Percentiles rank a stretch among this genome's conserved stretches.
These are phyloP conservation scores for Aspergillus niger DNA, from an alignment of 2,329 filamentous ascomycete genomes.

Conservation along the genomic window DNA sequence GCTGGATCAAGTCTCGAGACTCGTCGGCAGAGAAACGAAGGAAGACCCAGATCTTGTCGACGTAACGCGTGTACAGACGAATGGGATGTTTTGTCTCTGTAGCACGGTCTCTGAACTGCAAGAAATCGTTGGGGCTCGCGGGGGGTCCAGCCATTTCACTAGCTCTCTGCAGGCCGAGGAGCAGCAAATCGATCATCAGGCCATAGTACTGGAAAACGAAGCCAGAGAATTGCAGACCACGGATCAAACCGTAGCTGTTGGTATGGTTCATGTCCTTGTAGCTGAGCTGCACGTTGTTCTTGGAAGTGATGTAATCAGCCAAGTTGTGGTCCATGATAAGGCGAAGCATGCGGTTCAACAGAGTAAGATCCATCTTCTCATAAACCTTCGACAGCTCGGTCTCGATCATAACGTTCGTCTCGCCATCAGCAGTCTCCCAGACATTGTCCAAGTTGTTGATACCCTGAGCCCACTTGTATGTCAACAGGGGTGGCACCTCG, in stretches of 20 bases:
- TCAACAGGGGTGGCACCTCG: constrained; percentile 88
- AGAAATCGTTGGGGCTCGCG: constrained; percentile 91
- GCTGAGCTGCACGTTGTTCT: constrained; percentile 98
- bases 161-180: constrained; percentile 92
- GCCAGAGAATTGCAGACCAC: constrained; percentile 94
- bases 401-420: constrained; percentile 98
- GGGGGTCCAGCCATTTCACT: constrained; percentile 96
- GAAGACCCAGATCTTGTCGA: constrained; percentile 99
- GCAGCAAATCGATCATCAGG: constrained; percentile 85
- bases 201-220: constrained; percentile 99
- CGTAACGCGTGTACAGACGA: constrained; percentile 94
- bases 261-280: constrained; percentile 99
- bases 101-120: constrained; percentile 92
- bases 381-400: constrained; percentile 99
- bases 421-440: constrained; percentile 90
- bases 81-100: constrained; percentile 94
- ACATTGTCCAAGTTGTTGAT: constrained; percentile 97
- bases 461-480: constrained; percentile 98
- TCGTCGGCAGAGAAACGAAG: constrained; percentile 92
- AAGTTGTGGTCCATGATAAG: constrained; percentile 99
- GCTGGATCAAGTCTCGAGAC: constrained; percentile 91
- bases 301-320: constrained; percentile 97
- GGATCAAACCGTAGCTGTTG: constrained; percentile 98
- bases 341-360: constrained; percentile 88
- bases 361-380: constrained; percentile 96